A percentile compares a stretch with the other conserved stretches of the same genome.
phyloP scores from a whole-genome alignment of 225 moss, liverwort and hornwort species.

The Pleurozium schreberi region DNA sequence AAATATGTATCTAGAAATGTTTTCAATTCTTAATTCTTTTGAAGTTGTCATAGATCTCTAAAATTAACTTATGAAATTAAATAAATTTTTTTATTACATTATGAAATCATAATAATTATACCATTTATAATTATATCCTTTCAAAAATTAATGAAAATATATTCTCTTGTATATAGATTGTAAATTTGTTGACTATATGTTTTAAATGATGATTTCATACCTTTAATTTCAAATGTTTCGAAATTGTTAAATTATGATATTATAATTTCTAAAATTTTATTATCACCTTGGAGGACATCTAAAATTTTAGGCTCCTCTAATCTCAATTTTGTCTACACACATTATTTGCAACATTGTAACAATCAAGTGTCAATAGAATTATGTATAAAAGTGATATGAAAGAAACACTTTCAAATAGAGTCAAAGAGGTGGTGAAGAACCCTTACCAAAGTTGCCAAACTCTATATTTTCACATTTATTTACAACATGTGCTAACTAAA shows the following conservation, averaged over 20 bases:
- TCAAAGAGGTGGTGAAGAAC: background rate
- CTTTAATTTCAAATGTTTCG: background rate
- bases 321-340: background rate
- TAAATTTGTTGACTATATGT: background rate
- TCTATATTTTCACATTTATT: background rate
- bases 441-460: background rate
- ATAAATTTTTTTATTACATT: background rate
- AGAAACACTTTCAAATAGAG: background rate
- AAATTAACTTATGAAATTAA: background rate
- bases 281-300: fast-evolving
- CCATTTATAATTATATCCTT: background rate
- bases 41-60: background rate
- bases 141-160: background rate
- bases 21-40: background rate
- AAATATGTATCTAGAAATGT: background rate
- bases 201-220: background rate
- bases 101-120: background rate
- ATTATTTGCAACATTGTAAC: background rate
- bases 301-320: background rate
- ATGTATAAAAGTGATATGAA: background rate
- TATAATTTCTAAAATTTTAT: background rate
- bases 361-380: background rate
- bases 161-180: background rate
- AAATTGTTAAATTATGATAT: background rate
- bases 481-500: background rate